phyloP scores from a whole-genome alignment of 2,329 filamentous ascomycete species.

The Colletotrichum magnum region DNA sequence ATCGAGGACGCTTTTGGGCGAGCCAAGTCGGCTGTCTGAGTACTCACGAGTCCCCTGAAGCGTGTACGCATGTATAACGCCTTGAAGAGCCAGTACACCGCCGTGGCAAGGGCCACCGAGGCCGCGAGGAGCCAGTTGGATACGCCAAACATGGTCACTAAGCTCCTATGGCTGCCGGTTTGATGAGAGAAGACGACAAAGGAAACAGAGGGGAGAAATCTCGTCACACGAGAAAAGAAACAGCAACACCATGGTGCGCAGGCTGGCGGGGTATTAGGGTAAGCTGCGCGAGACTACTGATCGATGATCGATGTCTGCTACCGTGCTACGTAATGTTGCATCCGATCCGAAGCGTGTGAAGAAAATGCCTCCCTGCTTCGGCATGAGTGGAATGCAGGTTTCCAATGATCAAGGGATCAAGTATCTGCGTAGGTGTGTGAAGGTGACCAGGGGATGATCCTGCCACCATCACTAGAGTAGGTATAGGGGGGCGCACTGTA shows the following conservation, averaged over 20 bases:
- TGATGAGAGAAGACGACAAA: neutral
- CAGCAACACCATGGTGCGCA: constrained; percentile 2
- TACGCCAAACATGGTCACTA: constrained; percentile 30
- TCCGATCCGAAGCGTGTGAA: neutral
- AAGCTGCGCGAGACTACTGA: neutral
- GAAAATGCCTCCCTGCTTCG: constrained; percentile 5
- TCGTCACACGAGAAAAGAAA: constrained; percentile 6
- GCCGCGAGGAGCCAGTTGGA: constrained; percentile 34
- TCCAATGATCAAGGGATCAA: constrained; percentile 4
- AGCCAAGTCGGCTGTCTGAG: rapidly evolving
- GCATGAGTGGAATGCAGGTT: neutral
- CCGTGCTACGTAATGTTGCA: constrained; percentile 18
- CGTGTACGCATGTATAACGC: constrained; percentile 27
- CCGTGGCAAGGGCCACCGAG: constrained; percentile 31
- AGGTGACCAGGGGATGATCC: neutral
- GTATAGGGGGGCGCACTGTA: too few species aligned
- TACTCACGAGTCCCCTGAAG: constrained; percentile 36
- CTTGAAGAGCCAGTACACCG: constrained; percentile 35
- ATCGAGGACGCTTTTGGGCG: too few species aligned
- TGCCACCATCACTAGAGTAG: neutral
- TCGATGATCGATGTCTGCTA: neutral
- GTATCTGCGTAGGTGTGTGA: neutral
- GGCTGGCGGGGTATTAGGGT: constrained; percentile 23
- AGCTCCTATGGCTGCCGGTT: neutral
- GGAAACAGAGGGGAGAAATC: neutral